Evolutionary conservation across 2,329 filamentous ascomycete species (phyloP), one percentile per base, ranked within the genome.

Genomic region (Colletotrichum tabaci): DNA sequence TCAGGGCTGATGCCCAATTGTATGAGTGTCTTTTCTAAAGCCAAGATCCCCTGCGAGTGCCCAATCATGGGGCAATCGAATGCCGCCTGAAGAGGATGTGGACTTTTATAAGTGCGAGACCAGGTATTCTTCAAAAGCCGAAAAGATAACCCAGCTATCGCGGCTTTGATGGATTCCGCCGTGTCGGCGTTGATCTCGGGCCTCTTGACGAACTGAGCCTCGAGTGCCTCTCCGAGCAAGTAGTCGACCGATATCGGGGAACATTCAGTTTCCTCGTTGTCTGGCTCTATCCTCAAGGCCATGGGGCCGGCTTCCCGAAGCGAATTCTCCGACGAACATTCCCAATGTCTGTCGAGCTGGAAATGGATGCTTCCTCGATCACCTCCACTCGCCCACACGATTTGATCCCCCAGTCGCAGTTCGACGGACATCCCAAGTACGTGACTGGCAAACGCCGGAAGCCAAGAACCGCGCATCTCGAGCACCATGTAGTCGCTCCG

Each of bases 361-460:
- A 67, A 61, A 3, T 15, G 3, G 2, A 40, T 15, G 4, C n/a
- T 38, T 8, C 65, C 57, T 2, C 55, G 38, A 2, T 61, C 40
- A 4, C 65, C 57, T 8, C 40, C 57, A 26, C 49, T 38, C 1
- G 57, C 57, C 47, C 49, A 67, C 0, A 56, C 15, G 1, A 30
- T 1, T 4, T 40, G 23, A 4, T 49, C 7, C 0, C n/a, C 9
- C n/a, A 16, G 9, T 4, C 18, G n/a, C 4, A 67, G 5, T 6
- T 67, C 9, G 6, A 67, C 49, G 1, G 57, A 62, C 47, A 67
- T 67, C 13, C 57, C 65, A 16, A 67, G 42, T 6, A 62, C 12
- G 23, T 56, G 49, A 8, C n/a, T 47, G 0, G 57, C 50, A n/a
- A 62, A 67, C 1, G 65, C 57, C 3, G 57, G 49, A 3, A 61